Base-by-base conservation (phyloP, 805 yeast species). In the Metschnikowia santaceciliae region DNA sequence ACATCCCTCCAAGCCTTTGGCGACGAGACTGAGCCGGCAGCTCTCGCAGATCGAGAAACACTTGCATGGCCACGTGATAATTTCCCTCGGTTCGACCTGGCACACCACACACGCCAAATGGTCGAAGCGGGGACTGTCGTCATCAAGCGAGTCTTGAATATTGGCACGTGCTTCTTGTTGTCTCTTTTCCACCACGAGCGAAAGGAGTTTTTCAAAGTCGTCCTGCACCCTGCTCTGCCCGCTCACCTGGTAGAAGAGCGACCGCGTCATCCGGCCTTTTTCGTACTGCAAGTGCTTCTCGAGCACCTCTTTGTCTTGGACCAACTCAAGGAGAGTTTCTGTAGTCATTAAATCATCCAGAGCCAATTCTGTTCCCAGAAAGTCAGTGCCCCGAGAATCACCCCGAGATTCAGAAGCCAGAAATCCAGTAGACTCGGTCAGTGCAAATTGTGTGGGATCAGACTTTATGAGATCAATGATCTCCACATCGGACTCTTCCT, bases 61-160 rank as follows among this genome's bases (percentile, higher is more conserved):
- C 59, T 82, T 80, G 64, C 97, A 91, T 0, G 97, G 97, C 97
- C 97, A 91, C 2, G 92, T 72, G 7, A 91, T 83, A 39, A 91
- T 80, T 51, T 85, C 87, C 56, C 97, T 75, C 4, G 82, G 79
- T 51, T 85, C 81, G 4, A 77, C 75, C 58, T 86, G 92, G 64
- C 97, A 91, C 2, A 91, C 84, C 6, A 88, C 96, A 68, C 97
- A 90, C 5, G 73, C 71, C 5, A 80, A 56, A 20, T 72, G 59
- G 26, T 65, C 65, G 5, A 65, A 55, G 6, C 67, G 71, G 6
- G 66, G 70, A 2, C 64, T 65, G 14, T 58, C 61, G 20, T 54
- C 58, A 8, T 54, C 58, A 50, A 15, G 46, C 11, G 30, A 26
- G 11, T 26, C 30, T 8, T 26, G 39, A 15, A 7, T 15, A 23